Conservation (phyloP, 2,329 filamentous ascomycete genomes). For the Beauveria sp. region DNA sequence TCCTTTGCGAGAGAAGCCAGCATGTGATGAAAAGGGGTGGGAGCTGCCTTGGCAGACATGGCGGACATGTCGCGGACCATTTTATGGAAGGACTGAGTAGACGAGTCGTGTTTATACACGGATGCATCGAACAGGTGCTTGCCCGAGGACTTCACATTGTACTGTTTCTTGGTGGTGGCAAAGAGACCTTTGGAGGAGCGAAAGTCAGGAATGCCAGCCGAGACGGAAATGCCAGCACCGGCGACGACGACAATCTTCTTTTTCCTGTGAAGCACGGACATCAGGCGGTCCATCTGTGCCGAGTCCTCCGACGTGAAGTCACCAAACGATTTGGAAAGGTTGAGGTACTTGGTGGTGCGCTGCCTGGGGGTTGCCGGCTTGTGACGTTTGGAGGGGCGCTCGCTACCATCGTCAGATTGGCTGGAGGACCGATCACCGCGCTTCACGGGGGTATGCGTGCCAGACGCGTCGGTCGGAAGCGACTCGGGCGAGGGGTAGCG, state of each 20-base stretch:
- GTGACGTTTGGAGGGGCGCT: conserved; percentile 62
- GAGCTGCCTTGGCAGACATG: conserved; percentile 67
- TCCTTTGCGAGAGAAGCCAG: conserved; percentile 84
- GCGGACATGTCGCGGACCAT: conserved; percentile 89
- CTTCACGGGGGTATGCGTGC: conserved; percentile 44
- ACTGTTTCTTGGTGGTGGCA: conserved; percentile 72
- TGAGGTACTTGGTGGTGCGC: conserved; percentile 74
- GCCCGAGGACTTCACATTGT: conserved; percentile 81
- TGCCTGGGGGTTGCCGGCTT: conserved; percentile 49
- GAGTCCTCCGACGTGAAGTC: conserved; percentile 37
- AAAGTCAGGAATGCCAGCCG: conserved; percentile 94
- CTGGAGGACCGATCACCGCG: conserved; percentile 23
- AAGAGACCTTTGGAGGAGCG: conserved; percentile 88
- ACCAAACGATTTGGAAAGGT: conserved; percentile 51
- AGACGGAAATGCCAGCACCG: conserved; percentile 93
- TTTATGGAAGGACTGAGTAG: conserved; percentile 85
- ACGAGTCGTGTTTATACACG: conserved; percentile 86
- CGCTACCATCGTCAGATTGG: conserved; percentile 38
- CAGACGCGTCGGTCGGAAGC: conserved; percentile 35
- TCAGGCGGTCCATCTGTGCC: conserved; percentile 59
- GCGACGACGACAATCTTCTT: conserved; percentile 96
- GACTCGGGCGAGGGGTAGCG: conserved; percentile 44
- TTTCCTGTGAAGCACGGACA: conserved; percentile 73
- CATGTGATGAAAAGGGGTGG: conserved; percentile 88
- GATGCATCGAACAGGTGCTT: conserved; percentile 96